These are phyloP conservation scores for Pelargonium nanum DNA, from an alignment of 345 rosid genomes.

Conservation along the genomic window DNA sequence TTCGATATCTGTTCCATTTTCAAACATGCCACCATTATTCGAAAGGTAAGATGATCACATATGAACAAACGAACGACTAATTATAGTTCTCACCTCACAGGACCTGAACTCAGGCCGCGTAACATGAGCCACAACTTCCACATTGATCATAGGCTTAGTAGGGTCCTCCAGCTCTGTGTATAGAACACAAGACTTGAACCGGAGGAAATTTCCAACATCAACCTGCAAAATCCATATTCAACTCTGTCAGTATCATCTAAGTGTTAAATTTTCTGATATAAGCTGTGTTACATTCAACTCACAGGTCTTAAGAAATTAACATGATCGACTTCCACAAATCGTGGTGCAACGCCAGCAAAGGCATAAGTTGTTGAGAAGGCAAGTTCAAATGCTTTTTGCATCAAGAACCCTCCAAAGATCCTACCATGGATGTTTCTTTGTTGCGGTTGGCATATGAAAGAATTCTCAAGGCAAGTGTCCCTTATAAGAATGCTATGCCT, in stretches of 20 bases:
- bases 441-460: constrained; percentile 79
- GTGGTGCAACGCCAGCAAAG: constrained; percentile 75
- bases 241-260: neutral
- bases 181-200: constrained; percentile 70
- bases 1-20: constrained; percentile 53
- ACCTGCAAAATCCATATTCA: constrained; percentile 30
- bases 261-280: neutral
- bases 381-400: constrained; percentile 78
- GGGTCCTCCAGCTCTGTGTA: constrained; percentile 54
- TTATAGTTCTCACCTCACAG: constrained; percentile 45
- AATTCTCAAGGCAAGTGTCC: constrained; percentile 56
- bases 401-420: constrained; percentile 79
- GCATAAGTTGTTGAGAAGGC: constrained; percentile 78
- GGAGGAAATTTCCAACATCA: constrained; percentile 79
- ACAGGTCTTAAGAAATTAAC: constrained; percentile 83
- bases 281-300: constrained; percentile 19
- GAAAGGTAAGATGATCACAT: neutral
- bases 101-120: constrained; percentile 63
- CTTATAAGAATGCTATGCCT: constrained; percentile 74
- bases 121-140: constrained; percentile 78
- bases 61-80: neutral
- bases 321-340: constrained; percentile 73
- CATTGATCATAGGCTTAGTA: constrained; percentile 47
- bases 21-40: neutral
- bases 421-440: constrained; percentile 81